These are phyloP conservation scores for Lyophyllum shimeji DNA, from an alignment of 768 basidiomycete species.

Conservation along the genomic window DNA sequence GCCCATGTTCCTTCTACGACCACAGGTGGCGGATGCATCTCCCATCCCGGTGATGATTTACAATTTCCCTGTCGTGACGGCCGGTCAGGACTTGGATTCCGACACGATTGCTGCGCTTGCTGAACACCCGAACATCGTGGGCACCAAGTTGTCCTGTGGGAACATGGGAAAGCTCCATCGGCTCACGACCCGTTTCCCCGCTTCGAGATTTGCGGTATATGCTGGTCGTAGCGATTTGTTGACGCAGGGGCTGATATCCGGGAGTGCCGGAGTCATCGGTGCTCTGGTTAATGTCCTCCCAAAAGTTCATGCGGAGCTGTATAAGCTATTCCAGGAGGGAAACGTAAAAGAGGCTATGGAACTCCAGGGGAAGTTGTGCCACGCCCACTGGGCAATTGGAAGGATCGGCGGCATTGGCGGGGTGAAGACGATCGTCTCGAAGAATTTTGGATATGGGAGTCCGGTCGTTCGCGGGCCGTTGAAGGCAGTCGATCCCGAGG, in stretches of 20 bases:
- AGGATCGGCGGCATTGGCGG: conserved; percentile 69
- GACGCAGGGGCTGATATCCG: conserved; percentile 57
- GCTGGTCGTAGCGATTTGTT: conserved; percentile 76
- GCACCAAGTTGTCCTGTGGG: conserved; percentile 83
- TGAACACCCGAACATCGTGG: conserved; percentile 82
- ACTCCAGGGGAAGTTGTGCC: conserved; percentile 59
- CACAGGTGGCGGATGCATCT: conserved; percentile 63
- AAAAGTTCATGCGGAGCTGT: conserved; percentile 53
- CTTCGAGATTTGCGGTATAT: conserved; percentile 64
- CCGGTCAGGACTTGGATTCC: conserved; percentile 83
- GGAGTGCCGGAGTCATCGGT: conserved; percentile 65
- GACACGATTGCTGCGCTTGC: conserved; percentile 70
- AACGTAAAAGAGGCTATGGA: conserved; percentile 58
- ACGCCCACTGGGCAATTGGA: conserved; percentile 64
- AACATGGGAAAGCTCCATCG: conserved; percentile 84
- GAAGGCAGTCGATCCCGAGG: conserved; percentile 36
- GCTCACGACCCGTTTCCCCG: conserved; percentile 56
- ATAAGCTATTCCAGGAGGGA: conserved; percentile 49
- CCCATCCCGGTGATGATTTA: conserved; percentile 79
- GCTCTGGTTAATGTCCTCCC: conserved; percentile 63
- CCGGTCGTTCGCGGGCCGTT: conserved; percentile 49
- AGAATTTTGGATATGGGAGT: conserved; percentile 64
- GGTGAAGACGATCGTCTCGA: conserved; percentile 61
- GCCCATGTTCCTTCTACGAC: conserved; percentile 10
- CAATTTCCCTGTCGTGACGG: conserved; percentile 82